Percentiles rank a stretch among this genome's conserved stretches.
phyloP scores from a whole-genome alignment of 192 early-diverging fungal genomes.

The Backusella australiensis region DNA sequence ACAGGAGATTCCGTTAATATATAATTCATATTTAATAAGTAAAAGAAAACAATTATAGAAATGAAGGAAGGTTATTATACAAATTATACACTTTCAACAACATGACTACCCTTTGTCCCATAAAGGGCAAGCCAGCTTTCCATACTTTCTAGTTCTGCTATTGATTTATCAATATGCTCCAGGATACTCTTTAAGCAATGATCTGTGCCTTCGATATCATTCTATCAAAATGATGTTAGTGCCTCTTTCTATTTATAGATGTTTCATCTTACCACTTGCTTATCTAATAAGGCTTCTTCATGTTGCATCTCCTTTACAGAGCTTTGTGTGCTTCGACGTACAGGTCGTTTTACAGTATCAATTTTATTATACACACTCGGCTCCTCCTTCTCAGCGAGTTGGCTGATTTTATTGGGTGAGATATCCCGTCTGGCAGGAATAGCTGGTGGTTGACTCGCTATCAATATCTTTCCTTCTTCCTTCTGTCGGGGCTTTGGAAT shows the following conservation, averaged over 20 bases:
- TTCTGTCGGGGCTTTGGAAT: neutral
- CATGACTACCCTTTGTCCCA: conserved; percentile 50
- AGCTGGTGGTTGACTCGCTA: neutral
- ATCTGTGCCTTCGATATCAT: conserved; percentile 86
- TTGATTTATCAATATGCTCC: conserved; percentile 78
- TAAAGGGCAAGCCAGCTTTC: conserved; percentile 87
- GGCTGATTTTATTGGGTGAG: neutral
- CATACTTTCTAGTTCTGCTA: conserved; percentile 83
- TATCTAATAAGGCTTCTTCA: neutral
- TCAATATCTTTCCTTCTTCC: neutral
- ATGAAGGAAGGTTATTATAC: neutral
- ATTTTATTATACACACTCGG: neutral
- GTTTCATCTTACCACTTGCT: neutral
- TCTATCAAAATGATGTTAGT: neutral
- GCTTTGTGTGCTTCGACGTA: neutral
- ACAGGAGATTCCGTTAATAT: no score
- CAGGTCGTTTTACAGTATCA: neutral
- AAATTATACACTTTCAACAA: neutral
- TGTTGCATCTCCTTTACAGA: neutral
- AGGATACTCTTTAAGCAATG: conserved; percentile 77
- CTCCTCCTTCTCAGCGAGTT: neutral
- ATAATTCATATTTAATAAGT: neutral
- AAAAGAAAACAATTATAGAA: neutral
- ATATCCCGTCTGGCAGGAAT: neutral
- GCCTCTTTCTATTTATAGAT: neutral